Conservation (phyloP, 192 early-diverging fungal genomes). For the Backusella macrospora region DNA sequence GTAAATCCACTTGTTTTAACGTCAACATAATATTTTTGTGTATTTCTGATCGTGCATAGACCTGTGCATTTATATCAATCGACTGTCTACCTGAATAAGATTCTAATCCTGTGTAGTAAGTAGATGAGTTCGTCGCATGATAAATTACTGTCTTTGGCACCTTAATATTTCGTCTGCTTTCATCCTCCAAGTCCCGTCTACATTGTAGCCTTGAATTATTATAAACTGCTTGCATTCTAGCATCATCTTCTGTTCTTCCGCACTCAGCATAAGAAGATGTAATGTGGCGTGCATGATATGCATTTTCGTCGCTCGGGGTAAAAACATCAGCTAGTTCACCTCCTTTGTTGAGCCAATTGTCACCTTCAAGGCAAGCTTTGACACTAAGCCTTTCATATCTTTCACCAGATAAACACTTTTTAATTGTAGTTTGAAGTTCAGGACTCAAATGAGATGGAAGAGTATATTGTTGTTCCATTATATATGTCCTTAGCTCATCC, state of each 20-base stretch:
- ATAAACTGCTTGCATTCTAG: neutral
- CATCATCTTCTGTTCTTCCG: neutral
- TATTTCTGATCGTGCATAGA: constrained; percentile 27
- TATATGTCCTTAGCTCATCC: constrained; percentile 49
- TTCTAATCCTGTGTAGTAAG: constrained; percentile 29
- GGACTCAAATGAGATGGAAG: constrained; percentile 42
- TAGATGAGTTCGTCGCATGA: constrained; percentile 26
- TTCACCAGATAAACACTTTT: constrained; percentile 44
- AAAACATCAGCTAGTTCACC: constrained; percentile 23
- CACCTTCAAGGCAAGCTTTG: constrained; percentile 33
- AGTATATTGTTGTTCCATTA: constrained; percentile 43
- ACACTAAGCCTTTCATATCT: constrained; percentile 41
- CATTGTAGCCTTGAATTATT: neutral
- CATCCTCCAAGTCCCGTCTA: constrained; percentile 32
- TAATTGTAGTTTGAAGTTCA: constrained; percentile 42
- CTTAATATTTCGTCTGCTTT: constrained; percentile 15
- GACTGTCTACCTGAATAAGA: constrained; percentile 18
- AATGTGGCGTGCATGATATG: neutral
- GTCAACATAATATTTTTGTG: constrained; percentile 19
- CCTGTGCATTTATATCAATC: constrained; percentile 16
- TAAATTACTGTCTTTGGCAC: constrained; percentile 33
- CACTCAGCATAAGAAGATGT: constrained; percentile 5
- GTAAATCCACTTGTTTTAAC: constrained; percentile 21
- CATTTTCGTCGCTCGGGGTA: neutral
- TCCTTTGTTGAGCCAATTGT: constrained; percentile 47